Conservation (phyloP, 495 filamentous ascomycete species). For the Neurospora sp. region DNA sequence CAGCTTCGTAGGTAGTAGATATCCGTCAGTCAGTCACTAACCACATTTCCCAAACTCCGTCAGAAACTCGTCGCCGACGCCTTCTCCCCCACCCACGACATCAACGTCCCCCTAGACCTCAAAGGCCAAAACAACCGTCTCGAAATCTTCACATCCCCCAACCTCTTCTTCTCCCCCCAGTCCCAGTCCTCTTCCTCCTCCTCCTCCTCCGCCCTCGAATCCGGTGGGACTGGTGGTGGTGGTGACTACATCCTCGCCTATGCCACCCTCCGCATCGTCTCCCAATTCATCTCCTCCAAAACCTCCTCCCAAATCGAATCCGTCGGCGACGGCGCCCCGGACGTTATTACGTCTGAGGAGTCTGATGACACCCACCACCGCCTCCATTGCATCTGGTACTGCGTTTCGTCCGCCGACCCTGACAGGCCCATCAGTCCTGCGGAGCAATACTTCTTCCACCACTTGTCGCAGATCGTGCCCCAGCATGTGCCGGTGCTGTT, state of each 20-base stretch:
- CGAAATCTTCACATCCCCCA: constrained; percentile 15
- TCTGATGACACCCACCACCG: not conserved
- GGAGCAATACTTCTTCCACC: constrained; percentile 15
- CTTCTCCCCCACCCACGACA: constrained; percentile 13
- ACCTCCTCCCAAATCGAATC: not conserved
- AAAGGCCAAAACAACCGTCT: constrained; percentile 16
- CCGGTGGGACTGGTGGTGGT: not conserved
- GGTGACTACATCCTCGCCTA: not conserved
- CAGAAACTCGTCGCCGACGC: constrained; percentile 14
- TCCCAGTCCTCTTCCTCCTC: too few species aligned
- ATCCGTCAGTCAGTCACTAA: not conserved
- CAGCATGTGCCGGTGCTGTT: constrained; percentile 12
- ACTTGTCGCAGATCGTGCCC: constrained; percentile 1
- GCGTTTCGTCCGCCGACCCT: constrained; percentile 14
- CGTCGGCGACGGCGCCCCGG: not conserved
- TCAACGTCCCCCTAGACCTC: constrained; percentile 14
- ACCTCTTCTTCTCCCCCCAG: constrained; percentile 11
- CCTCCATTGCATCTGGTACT: constrained; percentile 24
- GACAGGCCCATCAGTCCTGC: constrained; percentile 3
- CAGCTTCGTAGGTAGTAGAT: too few species aligned
- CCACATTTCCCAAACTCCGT: not conserved
- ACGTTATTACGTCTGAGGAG: not conserved
- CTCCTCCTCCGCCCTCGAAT: constrained; percentile 2
- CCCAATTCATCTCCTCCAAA: not conserved
- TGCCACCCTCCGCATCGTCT: not conserved